These are phyloP conservation scores for Sporisorium sorghi DNA, from an alignment of 1,284 basidiomycete species.

Conservation along the genomic window DNA sequence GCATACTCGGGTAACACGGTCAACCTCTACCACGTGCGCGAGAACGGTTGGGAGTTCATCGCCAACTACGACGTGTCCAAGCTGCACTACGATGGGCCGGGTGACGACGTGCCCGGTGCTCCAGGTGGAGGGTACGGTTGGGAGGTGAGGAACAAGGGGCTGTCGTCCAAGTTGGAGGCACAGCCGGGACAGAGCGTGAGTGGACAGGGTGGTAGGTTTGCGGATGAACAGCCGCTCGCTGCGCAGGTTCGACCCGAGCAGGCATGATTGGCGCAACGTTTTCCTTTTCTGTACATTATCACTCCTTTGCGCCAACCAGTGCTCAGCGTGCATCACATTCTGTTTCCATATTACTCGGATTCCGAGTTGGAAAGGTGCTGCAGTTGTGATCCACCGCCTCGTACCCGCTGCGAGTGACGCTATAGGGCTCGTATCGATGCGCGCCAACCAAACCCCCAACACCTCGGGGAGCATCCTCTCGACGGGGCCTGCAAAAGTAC, in stretches of 20 bases:
- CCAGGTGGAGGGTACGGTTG: slow-evolving; percentile 67
- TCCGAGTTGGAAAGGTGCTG: no score
- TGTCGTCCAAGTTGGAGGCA: slow-evolving; percentile 58
- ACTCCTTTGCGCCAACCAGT: no score
- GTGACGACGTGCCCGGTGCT: slow-evolving; percentile 58
- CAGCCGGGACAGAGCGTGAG: slow-evolving; percentile 50
- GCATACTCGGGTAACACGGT: slow-evolving; percentile 92
- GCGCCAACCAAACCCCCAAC: slow-evolving; percentile 4
- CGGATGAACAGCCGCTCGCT: slow-evolving; percentile 48
- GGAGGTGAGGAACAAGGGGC: slow-evolving; percentile 62
- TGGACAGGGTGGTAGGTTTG: slow-evolving; percentile 51
- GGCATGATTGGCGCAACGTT: slow-evolving; percentile 10
- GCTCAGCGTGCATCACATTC: not conserved
- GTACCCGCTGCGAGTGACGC: no score
- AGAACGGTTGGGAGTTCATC: slow-evolving; percentile 78
- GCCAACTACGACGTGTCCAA: slow-evolving; percentile 67
- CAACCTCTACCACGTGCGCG: slow-evolving; percentile 95
- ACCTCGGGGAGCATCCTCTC: slow-evolving; percentile 31
- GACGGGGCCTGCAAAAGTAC: slow-evolving; percentile 43
- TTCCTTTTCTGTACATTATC: slow-evolving; percentile 28
- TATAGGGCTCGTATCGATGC: no score
- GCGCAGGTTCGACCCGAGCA: slow-evolving; percentile 47
- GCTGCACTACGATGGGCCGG: slow-evolving; percentile 67
- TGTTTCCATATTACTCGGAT: not conserved
- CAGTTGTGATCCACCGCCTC: no score